Conservation (phyloP, 1,284 basidiomycete genomes). For the Cutaneotrichosporon cutaneum region DNA sequence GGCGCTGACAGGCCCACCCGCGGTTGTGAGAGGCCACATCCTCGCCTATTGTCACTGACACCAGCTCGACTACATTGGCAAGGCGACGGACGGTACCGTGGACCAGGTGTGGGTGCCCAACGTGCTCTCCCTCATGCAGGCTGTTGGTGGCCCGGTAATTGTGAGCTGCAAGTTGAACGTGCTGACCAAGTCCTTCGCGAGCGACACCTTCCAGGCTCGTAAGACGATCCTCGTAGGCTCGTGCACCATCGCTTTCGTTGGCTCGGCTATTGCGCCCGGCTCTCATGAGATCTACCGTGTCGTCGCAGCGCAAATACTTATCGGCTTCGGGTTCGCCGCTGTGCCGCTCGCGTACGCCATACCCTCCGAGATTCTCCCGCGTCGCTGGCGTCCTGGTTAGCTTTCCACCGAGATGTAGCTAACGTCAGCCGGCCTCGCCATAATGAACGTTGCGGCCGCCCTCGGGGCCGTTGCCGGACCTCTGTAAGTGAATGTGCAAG, state of each 20-base stretch:
- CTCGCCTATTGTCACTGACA: neutral
- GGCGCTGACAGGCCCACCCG: conserved; percentile 10
- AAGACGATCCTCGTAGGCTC: conserved; percentile 12
- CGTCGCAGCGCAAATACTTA: conserved; percentile 18
- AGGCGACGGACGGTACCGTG: neutral
- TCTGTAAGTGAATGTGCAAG: neutral
- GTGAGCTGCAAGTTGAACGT: conserved; percentile 4
- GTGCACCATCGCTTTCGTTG: conserved; percentile 16
- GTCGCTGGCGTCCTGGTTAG: conserved; percentile 11
- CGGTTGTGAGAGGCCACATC: neutral
- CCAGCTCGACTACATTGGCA: conserved; percentile 17
- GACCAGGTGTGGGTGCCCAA: conserved; percentile 18
- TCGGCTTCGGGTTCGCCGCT: conserved; percentile 17
- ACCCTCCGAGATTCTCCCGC: conserved; percentile 19
- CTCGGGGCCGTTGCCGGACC: neutral
- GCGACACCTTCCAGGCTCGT: conserved; percentile 21
- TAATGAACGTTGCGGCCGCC: conserved; percentile 14
- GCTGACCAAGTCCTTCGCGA: conserved; percentile 15
- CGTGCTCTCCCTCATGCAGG: conserved; percentile 16
- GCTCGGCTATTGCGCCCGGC: conserved; percentile 19
- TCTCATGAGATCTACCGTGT: conserved; percentile 19
- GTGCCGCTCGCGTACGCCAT: conserved; percentile 20
- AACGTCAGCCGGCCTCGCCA: conserved; percentile 1
- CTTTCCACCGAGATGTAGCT: neutral
- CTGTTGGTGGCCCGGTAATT: conserved; percentile 12